Conservation (phyloP, 2,329 filamentous ascomycete species). For the Spiromastix sp. region DNA sequence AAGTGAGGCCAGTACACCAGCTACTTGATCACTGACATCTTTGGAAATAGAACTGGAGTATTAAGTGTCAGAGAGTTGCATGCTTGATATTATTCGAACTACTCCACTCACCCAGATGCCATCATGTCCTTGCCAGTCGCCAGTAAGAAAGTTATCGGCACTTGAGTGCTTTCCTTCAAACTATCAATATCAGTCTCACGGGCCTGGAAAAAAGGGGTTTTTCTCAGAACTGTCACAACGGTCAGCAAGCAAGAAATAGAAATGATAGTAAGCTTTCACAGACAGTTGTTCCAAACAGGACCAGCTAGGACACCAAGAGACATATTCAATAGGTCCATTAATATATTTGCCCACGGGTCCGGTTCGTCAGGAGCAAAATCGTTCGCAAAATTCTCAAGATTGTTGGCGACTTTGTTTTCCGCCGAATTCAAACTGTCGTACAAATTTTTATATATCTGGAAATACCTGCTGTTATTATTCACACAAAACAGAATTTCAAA, state of each 20-base stretch:
- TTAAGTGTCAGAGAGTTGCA: too few species aligned
- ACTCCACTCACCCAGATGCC: too few species aligned
- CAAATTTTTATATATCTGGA: not conserved
- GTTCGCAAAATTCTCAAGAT: not conserved
- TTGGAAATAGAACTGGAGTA: too few species aligned
- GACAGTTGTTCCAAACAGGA: not conserved
- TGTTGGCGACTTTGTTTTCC: not conserved
- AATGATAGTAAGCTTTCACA: not conserved
- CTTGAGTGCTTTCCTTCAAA: not conserved
- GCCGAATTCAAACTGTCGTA: not conserved
- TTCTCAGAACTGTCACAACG: not conserved
- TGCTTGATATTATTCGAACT: too few species aligned
- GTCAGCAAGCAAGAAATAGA: not conserved
- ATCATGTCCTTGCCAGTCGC: not conserved
- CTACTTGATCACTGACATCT: too few species aligned
- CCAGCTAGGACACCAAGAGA: not conserved
- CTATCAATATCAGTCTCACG: not conserved
- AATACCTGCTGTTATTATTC: too few species aligned
- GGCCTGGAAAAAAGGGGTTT: not conserved
- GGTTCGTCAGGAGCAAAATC: not conserved
- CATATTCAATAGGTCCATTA: not conserved
- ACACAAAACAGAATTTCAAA: not conserved
- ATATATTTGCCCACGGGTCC: not conserved
- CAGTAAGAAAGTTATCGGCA: not conserved
- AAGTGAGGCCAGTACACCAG: too few species aligned